phyloP scores from a whole-genome alignment of 1,139 yeast species.

The Suhomyces yuchorum region DNA sequence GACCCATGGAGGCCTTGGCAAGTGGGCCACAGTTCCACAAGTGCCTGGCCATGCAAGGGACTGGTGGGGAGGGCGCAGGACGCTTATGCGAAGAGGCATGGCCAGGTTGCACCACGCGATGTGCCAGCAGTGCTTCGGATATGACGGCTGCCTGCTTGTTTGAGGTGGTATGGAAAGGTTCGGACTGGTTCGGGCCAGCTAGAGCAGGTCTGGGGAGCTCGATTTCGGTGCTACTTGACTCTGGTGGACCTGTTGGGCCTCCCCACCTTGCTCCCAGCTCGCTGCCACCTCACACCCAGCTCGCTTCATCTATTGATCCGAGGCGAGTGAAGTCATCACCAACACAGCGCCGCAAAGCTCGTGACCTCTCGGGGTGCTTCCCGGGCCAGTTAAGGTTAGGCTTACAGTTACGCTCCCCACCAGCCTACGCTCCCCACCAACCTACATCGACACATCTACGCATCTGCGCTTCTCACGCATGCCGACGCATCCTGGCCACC shows the following conservation, averaged over 20 bases:
- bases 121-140: background rate
- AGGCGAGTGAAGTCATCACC: slow-evolving; percentile 2
- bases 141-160: too few species aligned
- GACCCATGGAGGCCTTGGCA: background rate
- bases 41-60: slow-evolving; percentile 1
- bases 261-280: too few species aligned
- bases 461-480: background rate
- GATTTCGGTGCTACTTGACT: too few species aligned
- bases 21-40: background rate
- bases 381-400: background rate
- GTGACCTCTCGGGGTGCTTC: too few species aligned
- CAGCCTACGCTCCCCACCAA: too few species aligned
- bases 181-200: too few species aligned
- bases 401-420: background rate
- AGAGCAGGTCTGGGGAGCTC: too few species aligned
- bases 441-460: too few species aligned
- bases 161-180: too few species aligned
- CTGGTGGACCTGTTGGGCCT: too few species aligned
- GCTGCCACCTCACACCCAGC: too few species aligned
- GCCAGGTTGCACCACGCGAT: background rate
- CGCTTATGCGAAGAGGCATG: background rate
- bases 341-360: background rate
- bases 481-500: background rate
- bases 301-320: background rate
- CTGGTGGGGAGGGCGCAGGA: background rate